phyloP scores from a whole-genome alignment of 192 early-diverging fungal species.

The Coemansia sp. region DNA sequence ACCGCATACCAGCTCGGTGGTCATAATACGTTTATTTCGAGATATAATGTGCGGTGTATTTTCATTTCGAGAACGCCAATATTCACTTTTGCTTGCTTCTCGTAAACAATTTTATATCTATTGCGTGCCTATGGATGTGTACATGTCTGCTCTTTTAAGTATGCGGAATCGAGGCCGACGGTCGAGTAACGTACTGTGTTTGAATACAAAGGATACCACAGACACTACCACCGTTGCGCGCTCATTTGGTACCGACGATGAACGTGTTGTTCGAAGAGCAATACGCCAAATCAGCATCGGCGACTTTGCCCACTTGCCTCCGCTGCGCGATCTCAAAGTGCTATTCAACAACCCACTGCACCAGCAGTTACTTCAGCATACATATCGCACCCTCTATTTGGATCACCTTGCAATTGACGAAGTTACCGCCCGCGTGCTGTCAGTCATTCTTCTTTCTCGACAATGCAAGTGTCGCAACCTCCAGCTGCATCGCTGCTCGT shows the following conservation, averaged over 20 bases:
- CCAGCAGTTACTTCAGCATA: constrained; percentile 6
- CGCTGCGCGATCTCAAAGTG: constrained; percentile 18
- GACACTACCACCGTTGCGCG: background rate
- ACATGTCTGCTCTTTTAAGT: constrained; percentile 30
- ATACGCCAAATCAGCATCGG: constrained; percentile 26
- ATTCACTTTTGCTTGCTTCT: background rate
- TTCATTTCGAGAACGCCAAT: background rate
- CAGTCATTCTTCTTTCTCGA: constrained; percentile 26
- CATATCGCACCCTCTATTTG: constrained; percentile 20
- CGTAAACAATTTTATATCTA: background rate
- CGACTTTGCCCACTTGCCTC: constrained; percentile 39
- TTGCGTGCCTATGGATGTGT: constrained; percentile 18
- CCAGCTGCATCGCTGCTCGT: constrained; percentile 24
- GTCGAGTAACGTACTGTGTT: constrained; percentile 7
- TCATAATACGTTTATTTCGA: background rate
- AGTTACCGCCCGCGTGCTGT: constrained; percentile 22
- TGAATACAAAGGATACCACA: constrained; percentile 8
- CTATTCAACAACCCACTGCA: constrained; percentile 21
- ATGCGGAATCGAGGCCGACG: constrained; percentile 8
- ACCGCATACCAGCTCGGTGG: background rate
- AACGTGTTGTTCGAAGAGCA: constrained; percentile 12
- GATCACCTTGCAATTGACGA: constrained; percentile 21
- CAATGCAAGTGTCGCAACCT: constrained; percentile 29
- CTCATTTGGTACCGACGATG: constrained; percentile 13
- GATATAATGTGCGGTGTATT: background rate